These are phyloP conservation scores for Termitomyces sp. DNA, from an alignment of 768 basidiomycete genomes.

Conservation along the genomic window DNA sequence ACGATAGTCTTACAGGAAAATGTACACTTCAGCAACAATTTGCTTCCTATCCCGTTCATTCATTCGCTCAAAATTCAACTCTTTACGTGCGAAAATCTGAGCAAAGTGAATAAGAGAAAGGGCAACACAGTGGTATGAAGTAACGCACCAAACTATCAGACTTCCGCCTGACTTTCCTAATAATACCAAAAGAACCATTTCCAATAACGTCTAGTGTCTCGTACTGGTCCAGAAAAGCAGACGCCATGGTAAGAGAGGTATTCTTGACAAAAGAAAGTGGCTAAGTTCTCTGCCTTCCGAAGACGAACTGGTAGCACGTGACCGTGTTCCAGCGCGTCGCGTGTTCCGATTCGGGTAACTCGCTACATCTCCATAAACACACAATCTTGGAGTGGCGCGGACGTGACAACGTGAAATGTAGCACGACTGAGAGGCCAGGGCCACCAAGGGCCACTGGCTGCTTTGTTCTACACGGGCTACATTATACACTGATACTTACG, in stretches of 20 bases:
- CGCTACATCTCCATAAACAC: neutral
- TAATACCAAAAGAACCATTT: constrained; percentile 96
- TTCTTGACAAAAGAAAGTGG: neutral
- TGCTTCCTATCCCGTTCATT: constrained; percentile 93
- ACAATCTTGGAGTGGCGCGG: too few relatives aligned
- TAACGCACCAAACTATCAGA: constrained; percentile 72
- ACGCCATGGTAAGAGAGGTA: constrained; percentile 8
- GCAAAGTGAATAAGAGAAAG: neutral
- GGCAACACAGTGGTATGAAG: constrained; percentile 2
- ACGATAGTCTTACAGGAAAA: constrained; percentile 10
- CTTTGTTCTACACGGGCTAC: too few relatives aligned
- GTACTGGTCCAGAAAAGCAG: constrained; percentile 68
- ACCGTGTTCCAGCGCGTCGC: constrained; percentile 9
- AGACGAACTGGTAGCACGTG: constrained; percentile 9
- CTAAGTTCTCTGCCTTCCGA: neutral
- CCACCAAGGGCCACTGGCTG: too few relatives aligned
- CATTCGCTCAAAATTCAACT: constrained; percentile 98
- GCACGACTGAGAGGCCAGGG: too few relatives aligned
- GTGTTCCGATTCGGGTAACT: neutral
- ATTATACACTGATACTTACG: too few relatives aligned
- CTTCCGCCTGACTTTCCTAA: constrained; percentile 87
- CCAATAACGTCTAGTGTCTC: constrained; percentile 91
- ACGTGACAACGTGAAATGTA: too few relatives aligned
- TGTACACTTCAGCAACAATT: constrained; percentile 97
- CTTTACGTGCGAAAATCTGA: constrained; percentile 85